Evolutionary conservation across 2,329 filamentous ascomycete species (phyloP), one percentile per base, ranked within the genome.

Genomic region (Beauveria sp.): DNA sequence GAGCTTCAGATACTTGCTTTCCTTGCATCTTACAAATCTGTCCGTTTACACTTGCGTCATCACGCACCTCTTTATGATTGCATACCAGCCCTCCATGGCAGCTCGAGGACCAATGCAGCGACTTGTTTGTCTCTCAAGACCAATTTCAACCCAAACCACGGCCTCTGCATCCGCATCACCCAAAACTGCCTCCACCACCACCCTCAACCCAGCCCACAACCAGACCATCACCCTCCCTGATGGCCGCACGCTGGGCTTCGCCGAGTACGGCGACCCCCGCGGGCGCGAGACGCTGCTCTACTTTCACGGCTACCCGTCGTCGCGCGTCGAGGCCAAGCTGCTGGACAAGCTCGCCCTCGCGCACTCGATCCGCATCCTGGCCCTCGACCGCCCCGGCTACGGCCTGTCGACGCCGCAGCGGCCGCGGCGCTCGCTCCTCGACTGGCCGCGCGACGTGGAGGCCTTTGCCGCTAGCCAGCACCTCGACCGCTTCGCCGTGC

Each of bases 241-340:
- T 62, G 75, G 76, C 5, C 74, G 77, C 3, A 65, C 62, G 2
- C 67, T 80, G 5, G 76, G 75, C 2, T 79, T 73, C 41, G 72
- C 75, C 2, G 72, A 77, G 57, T 76, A 73, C 50, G 77, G 77
- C 9, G 47, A 63, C 2, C 62, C 67, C 0, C 63, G 62, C 3
- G 72, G 72, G 5, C 57, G 48, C 57, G 63, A 67, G 5, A 72
- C 73, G 0, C 59, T 77, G 1, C 64, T 79, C 34, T 76, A 72
- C 64, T 75, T 78, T 56, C 77, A 79, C 63, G 77, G 76, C 9
- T 76, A 73, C 57, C 77, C 76, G 0, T 71, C 71, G 0, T 77
- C 72, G 4, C 75, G 76, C 5, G 65, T 77, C 12, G 77, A 79
- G 61, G 72, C 67, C 7, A 61, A 60, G 6, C 64, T 64, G 10